Conservation (phyloP, 129 eudicot genomes). For the Chrysanthemum seticuspe region DNA sequence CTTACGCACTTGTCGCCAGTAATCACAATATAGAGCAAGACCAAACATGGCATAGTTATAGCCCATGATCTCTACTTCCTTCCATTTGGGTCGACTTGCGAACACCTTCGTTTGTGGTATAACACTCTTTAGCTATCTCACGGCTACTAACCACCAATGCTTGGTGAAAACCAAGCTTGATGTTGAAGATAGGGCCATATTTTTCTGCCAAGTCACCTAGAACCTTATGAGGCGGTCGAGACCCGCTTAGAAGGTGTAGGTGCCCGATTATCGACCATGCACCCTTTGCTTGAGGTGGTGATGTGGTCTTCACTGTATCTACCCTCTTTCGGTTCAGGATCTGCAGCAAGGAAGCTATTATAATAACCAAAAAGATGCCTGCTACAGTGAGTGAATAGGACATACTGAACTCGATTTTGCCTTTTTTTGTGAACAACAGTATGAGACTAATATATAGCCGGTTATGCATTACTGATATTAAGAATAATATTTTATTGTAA, state of each 20-base stretch:
- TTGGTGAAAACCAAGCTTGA: slow-evolving; percentile 19
- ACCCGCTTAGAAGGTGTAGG: slow-evolving; percentile 22
- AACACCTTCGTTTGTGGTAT: slow-evolving; percentile 26
- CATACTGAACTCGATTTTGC: slow-evolving; percentile 7
- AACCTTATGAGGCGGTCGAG: slow-evolving; percentile 18
- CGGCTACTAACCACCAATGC: slow-evolving; percentile 26
- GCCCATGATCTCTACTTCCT: slow-evolving; percentile 22
- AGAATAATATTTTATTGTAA: no score
- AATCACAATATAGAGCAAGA: slow-evolving; percentile 18
- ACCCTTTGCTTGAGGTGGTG: slow-evolving; percentile 27
- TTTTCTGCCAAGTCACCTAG: slow-evolving; percentile 26
- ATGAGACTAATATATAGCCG: no score
- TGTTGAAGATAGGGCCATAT: slow-evolving; percentile 33
- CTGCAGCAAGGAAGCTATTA: background rate
- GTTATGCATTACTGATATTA: no score
- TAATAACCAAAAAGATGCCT: background rate
- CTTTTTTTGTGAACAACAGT: no score
- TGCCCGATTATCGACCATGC: slow-evolving; percentile 34
- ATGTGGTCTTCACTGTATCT: background rate
- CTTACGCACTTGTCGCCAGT: slow-evolving; percentile 26
- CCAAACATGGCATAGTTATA: slow-evolving; percentile 33
- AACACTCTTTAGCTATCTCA: slow-evolving; percentile 27
- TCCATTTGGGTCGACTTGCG: slow-evolving; percentile 27
- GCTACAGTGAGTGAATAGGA: background rate
- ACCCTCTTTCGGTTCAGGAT: slow-evolving; percentile 7